These are phyloP conservation scores for Tylopilus orsonianus DNA, from an alignment of 1,284 basidiomycete species.

Conservation along the genomic window DNA sequence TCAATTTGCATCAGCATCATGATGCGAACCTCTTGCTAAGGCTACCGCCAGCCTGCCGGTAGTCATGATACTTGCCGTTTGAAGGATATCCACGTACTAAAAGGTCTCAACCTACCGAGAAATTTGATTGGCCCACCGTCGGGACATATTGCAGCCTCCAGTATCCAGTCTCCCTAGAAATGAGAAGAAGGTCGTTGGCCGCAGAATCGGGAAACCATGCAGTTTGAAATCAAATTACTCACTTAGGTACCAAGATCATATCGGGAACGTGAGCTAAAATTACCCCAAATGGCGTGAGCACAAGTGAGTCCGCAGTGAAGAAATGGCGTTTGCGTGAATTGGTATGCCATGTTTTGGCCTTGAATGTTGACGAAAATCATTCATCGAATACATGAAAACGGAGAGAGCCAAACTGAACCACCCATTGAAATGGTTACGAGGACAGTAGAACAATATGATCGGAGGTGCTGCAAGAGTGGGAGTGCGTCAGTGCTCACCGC, in stretches of 20 bases:
- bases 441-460: slow-evolving; percentile 3
- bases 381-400: neutral
- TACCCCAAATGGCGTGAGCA: neutral
- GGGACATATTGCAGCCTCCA: no score
- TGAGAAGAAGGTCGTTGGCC: neutral
- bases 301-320: neutral
- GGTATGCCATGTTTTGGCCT: neutral
- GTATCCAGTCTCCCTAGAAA: neutral
- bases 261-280: neutral
- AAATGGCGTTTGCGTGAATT: neutral
- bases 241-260: neutral
- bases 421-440: slow-evolving; percentile 7
- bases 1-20: no score
- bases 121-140: no score
- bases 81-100: no score
- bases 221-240: neutral
- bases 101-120: no score
- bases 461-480: neutral
- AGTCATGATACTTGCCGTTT: no score
- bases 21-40: no score
- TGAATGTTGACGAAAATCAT: neutral
- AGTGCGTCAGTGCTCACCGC: slow-evolving; percentile 4
- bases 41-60: no score
- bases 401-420: no score
- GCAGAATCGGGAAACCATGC: neutral